Base-by-base conservation (phyloP, 441 rosid genomes). In the Macaranga tanarius region DNA sequence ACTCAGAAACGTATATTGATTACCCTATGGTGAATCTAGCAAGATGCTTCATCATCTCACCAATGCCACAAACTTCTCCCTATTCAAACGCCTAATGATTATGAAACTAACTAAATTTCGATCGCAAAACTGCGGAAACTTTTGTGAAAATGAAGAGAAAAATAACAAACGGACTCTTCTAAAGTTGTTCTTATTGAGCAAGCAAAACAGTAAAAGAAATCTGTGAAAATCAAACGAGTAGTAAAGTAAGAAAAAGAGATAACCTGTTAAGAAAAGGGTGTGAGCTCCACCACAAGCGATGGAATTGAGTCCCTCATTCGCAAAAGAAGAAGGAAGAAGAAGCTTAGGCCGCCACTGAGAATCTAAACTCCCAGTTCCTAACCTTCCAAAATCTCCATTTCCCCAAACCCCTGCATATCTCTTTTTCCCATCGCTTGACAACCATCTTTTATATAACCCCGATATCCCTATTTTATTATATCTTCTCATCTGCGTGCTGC, bases 211-310 rank as follows among this genome's bases (percentile, higher is more conserved):
- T 31, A 10, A 3, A 25, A 12, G 65, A 45, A n/a, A 13, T 1
- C 4, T 2, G 1, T 4, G n/a, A 65, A 17, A 52, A 28, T 28
- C 34, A 28, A 28, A 28, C 34, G 34, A 28, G 34, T 28, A 28
- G 1, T 4, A 28, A 28, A 28, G 34, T 28, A 28, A 59, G 47
- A 13, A n/a, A 2, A 38, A 62, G 19, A 23, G 56, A 59, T 71
- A 70, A 92, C 98, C 97, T 63, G 99, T 87, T 75, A 94, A 86
- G 91, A 92, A 91, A 65, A 92, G 92, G 42, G 99, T 88, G 78
- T 95, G 99, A 73, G 99, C 97, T 45, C 99, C 99, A 34, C 99
- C 99, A 69, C 99, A 95, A 74, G 99, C 84, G 28, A 92, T 74
- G 77, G 95, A 82, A 54, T 76, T 85, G 65, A 91, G 86, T 69